Evolutionary conservation across 192 early-diverging fungal genomes (phyloP).

Genomic region (Backusella morwellensis): DNA sequence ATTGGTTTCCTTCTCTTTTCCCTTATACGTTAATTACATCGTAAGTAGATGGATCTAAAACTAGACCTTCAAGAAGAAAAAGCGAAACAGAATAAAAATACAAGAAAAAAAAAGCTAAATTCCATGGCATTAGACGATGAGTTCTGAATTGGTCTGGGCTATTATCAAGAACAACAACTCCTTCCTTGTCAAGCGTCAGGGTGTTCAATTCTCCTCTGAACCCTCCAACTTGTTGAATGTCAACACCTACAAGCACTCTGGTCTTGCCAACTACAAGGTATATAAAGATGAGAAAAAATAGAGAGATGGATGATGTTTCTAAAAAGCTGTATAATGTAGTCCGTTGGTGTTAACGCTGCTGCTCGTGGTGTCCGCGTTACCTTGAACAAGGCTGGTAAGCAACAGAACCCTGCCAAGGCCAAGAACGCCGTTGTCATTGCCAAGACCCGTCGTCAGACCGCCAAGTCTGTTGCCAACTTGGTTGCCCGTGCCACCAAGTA

Average conservation of each 20-base stretch:
- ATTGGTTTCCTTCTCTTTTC: slow-evolving; percentile 15
- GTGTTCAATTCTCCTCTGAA: slow-evolving; percentile 71
- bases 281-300: not conserved
- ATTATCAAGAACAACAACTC: slow-evolving; percentile 75
- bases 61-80: not conserved
- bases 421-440: slow-evolving; percentile 51
- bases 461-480: slow-evolving; percentile 63
- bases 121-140: slow-evolving; percentile 26
- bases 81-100: not conserved
- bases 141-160: slow-evolving; percentile 47
- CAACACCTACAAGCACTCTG: slow-evolving; percentile 83
- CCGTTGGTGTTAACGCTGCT: slow-evolving; percentile 56
- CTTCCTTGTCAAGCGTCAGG: slow-evolving; percentile 81
- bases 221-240: slow-evolving; percentile 73
- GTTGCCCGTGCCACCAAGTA: slow-evolving; percentile 52
- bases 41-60: slow-evolving; percentile 11
- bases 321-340: slow-evolving; percentile 35
- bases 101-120: not conserved
- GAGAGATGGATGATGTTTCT: not conserved
- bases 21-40: slow-evolving; percentile 14
- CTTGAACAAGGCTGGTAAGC: slow-evolving; percentile 56
- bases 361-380: slow-evolving; percentile 64
- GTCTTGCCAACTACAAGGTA: slow-evolving; percentile 73
- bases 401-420: slow-evolving; percentile 53
- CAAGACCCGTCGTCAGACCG: slow-evolving; percentile 62